Conservation (phyloP, 495 filamentous ascomycete genomes). For the Penicillium ucsense region DNA sequence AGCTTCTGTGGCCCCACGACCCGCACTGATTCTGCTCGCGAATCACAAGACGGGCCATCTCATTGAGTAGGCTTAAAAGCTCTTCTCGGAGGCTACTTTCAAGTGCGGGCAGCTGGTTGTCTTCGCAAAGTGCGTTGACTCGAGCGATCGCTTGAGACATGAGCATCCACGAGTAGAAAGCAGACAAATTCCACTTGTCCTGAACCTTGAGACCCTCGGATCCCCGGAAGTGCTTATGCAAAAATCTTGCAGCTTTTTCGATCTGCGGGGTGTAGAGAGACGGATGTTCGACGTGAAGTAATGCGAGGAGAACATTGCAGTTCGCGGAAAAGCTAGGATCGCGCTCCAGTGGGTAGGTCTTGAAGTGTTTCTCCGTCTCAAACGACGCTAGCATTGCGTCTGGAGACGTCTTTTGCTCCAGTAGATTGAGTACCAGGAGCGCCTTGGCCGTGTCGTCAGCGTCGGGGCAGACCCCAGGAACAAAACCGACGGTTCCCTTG, state of each 20-base stretch:
- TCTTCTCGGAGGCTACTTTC: neutral
- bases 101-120: neutral
- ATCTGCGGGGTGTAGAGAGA: neutral
- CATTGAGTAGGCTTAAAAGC: neutral
- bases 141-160: slow-evolving; percentile 3
- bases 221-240: neutral
- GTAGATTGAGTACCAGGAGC: slow-evolving; percentile 21
- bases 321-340: slow-evolving; percentile 34
- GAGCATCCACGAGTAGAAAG: slow-evolving; percentile 7
- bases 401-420: slow-evolving; percentile 13
- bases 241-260: neutral
- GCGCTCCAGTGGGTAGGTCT: slow-evolving; percentile 29
- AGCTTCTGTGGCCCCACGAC: slow-evolving; percentile 17
- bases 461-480: slow-evolving; percentile 19
- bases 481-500: slow-evolving; percentile 15
- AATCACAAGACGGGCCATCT: neutral
- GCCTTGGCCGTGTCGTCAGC: slow-evolving; percentile 41
- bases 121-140: neutral
- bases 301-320: slow-evolving; percentile 31
- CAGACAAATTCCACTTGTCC: slow-evolving; percentile 12
- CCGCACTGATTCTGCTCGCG: slow-evolving; percentile 6
- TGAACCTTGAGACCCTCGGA: slow-evolving; percentile 4
- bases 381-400: slow-evolving; percentile 24
- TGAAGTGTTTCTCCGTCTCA: slow-evolving; percentile 24
- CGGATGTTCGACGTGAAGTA: slow-evolving; percentile 11